A percentile compares a stretch with the other conserved stretches of the same genome.
These are phyloP conservation scores for Xylaria sp. DNA, from an alignment of 2,329 filamentous ascomycete species.

Conservation along the genomic window DNA sequence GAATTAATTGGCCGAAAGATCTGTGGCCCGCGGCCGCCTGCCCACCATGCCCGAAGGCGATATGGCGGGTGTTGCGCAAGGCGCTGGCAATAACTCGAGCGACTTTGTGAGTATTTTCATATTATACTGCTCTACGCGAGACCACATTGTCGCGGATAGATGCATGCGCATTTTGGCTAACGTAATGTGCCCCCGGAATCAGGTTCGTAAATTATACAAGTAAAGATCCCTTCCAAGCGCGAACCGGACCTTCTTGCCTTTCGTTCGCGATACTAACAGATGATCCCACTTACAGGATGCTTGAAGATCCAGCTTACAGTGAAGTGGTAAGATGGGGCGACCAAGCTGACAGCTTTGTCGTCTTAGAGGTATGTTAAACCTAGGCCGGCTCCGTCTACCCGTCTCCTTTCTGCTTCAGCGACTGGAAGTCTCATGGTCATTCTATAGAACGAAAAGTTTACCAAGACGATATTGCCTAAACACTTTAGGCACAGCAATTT, in stretches of 20 bases:
- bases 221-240: constrained; percentile 57
- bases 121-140: constrained; percentile 26
- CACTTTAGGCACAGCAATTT: constrained; percentile 90
- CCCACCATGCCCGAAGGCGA: constrained; percentile 53
- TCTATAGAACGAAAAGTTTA: constrained; percentile 88
- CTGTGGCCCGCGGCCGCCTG: constrained; percentile 34
- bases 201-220: constrained; percentile 99
- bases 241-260: constrained; percentile 23
- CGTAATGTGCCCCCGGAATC: constrained; percentile 35
- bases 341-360: constrained; percentile 94
- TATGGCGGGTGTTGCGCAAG: constrained; percentile 52
- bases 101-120: constrained; percentile 80
- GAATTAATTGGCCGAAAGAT: constrained; percentile 25
- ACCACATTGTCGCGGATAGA: constrained; percentile 40
- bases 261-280: constrained; percentile 46
- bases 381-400: not conserved
- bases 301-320: constrained; percentile 93
- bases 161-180: constrained; percentile 48
- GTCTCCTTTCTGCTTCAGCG: not conserved
- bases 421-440: constrained; percentile 39
- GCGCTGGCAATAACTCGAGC: constrained; percentile 81
- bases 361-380: constrained; percentile 80
- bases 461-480: constrained; percentile 82
- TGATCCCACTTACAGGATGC: constrained; percentile 73
- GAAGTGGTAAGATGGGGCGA: constrained; percentile 96